These are phyloP conservation scores for Danielia oregonensis DNA, from an alignment of 805 yeast genomes.

Conservation along the genomic window DNA sequence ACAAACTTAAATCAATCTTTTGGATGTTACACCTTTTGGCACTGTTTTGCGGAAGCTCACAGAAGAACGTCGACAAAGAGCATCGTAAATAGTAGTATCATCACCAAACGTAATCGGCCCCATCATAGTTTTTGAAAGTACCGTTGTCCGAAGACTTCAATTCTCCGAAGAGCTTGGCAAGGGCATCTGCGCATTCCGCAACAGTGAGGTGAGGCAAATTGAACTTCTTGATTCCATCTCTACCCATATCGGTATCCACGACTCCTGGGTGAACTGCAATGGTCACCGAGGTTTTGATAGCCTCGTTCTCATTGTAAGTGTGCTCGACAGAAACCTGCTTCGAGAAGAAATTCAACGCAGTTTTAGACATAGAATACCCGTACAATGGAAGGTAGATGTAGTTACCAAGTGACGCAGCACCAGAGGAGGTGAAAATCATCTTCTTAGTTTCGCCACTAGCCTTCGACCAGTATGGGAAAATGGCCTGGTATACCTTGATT, in stretches of 20 bases:
- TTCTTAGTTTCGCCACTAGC: conserved; percentile 13
- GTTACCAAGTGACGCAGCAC: conserved; percentile 16
- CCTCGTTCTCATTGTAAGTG: neutral
- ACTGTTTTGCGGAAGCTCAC: no score
- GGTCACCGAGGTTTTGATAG: neutral
- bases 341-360: conserved; percentile 31
- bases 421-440: conserved; percentile 22
- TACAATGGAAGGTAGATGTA: conserved; percentile 4
- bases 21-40: no score
- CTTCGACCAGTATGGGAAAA: conserved; percentile 24
- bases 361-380: conserved; percentile 37
- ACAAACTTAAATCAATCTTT: no score
- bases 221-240: neutral
- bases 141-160: conserved; percentile 22
- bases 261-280: conserved; percentile 37
- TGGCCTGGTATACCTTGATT: conserved; percentile 18
- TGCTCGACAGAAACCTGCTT: conserved; percentile 8
- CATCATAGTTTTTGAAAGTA: conserved; percentile 8
- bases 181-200: conserved; percentile 18
- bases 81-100: no score
- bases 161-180: conserved; percentile 14
- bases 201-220: conserved; percentile 12
- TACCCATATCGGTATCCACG: conserved; percentile 30
- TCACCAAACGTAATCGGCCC: no score
- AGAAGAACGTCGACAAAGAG: no score